Evolutionary conservation across 345 rosid species (phyloP).

Genomic region (Salix suchowensis): DNA sequence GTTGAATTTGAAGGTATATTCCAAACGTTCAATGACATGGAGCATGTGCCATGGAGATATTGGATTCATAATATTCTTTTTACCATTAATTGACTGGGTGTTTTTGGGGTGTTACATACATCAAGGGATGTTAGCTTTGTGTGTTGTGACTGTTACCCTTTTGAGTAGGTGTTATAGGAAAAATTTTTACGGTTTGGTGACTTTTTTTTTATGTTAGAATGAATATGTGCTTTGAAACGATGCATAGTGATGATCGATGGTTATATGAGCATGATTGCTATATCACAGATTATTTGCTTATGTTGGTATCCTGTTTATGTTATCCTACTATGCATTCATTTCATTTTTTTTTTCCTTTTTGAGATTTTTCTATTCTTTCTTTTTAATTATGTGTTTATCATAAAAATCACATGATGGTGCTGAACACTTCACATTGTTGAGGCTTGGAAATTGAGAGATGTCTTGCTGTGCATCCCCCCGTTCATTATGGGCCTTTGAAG

Average conservation of each 20-base stretch:
- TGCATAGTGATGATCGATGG: not conserved
- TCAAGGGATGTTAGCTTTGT: not conserved
- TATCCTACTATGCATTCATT: not conserved
- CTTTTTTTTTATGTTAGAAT: not conserved
- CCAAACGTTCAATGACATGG: not conserved
- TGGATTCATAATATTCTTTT: not conserved
- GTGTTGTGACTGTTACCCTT: not conserved
- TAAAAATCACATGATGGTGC: not conserved
- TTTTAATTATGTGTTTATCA: not conserved
- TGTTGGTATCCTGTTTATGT: not conserved
- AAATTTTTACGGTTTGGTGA: not conserved
- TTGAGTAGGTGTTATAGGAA: not conserved
- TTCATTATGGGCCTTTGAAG: not conserved
- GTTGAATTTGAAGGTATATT: not conserved
- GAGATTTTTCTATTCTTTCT: not conserved
- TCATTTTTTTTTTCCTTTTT: not conserved
- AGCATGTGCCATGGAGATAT: not conserved
- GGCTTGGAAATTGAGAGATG: not conserved
- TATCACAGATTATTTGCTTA: not conserved
- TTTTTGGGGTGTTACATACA: not conserved
- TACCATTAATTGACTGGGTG: not conserved
- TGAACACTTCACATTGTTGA: not conserved
- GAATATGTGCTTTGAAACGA: not conserved
- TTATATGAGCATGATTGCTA: not conserved
- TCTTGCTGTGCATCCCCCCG: not conserved